Evolutionary conservation across 2,329 filamentous ascomycete species (phyloP).

Genomic region (Pseudogymnoascus sp.): DNA sequence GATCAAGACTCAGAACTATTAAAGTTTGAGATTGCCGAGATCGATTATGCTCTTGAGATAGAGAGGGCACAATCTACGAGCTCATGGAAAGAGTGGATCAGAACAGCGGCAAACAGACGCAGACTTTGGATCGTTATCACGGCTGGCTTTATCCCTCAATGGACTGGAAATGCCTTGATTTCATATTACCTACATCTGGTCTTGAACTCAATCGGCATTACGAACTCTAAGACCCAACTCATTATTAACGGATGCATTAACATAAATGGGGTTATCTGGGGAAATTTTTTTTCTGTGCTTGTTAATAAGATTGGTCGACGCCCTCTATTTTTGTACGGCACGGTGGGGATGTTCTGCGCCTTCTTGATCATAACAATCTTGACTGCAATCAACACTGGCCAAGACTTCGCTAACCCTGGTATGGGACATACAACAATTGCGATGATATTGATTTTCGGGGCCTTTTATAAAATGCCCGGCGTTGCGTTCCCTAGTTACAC

Average conservation of each 20-base stretch:
- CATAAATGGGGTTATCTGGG: slow-evolving; percentile 9
- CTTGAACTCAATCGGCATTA: slow-evolving; percentile 33
- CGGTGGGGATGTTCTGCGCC: slow-evolving; percentile 11
- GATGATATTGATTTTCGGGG: not conserved
- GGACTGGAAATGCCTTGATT: slow-evolving; percentile 34
- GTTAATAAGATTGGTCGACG: slow-evolving; percentile 10
- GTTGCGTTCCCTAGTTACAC: slow-evolving; percentile 27
- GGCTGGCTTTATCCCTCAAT: slow-evolving; percentile 33
- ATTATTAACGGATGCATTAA: slow-evolving; percentile 29
- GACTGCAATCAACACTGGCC: not conserved
- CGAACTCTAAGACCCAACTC: slow-evolving; percentile 28
- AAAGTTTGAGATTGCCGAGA: slow-evolving; percentile 27
- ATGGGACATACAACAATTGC: not conserved
- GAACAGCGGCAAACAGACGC: slow-evolving; percentile 31
- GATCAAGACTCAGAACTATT: slow-evolving; percentile 26
- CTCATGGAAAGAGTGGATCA: slow-evolving; percentile 25
- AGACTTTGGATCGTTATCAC: slow-evolving; percentile 33
- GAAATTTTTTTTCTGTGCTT: slow-evolving; percentile 12
- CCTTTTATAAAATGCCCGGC: too few relatives aligned
- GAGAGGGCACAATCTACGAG: slow-evolving; percentile 22
- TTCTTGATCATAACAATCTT: slow-evolving; percentile 11
- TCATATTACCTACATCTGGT: slow-evolving; percentile 32
- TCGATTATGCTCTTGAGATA: slow-evolving; percentile 23
- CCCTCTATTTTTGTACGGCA: slow-evolving; percentile 10
- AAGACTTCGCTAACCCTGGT: not conserved